Evolutionary conservation across 176 grass and related monocot species (phyloP), one percentile per base, ranked within the genome.

Genomic region (Phragmites australis): DNA sequence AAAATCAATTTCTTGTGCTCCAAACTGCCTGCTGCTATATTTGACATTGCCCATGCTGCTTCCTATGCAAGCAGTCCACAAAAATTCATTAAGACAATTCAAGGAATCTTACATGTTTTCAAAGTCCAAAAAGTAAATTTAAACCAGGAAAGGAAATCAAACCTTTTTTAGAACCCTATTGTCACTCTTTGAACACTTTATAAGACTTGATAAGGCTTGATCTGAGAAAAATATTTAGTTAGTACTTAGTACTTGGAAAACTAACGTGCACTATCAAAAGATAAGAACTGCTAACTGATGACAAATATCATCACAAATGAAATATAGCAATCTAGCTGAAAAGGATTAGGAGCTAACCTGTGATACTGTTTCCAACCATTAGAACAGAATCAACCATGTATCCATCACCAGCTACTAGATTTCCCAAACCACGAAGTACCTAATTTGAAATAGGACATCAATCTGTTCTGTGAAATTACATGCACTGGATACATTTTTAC

Each of bases 151-250:
- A 15, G 21, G 48, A 81, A 58, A 70, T 4, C 48, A 13, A 77
- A 99, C 90, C 92, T 99, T 99, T 89, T 92, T 99, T 40, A 99
- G 88, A 47, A 99, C 92, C 80, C 86, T 90, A 69, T 84, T 91
- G 47, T 99, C 90, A 67, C 90, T 93, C 72, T 99, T 99, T 75
- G 95, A 81, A 83, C 96, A 99, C 79, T 95, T 99, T 66, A 91
- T 88, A 56, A 99, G 88, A 84, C 96, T 88, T 77, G 86, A 85
- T 43, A 99, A 71, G 56, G 91, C 83, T 87, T 93, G 86, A 85
- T 84, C 96, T 99, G 71, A 44, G 77, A 77, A 78, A 39, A 81
- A 72, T 58, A 82, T 81, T 57, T 58, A 85, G 37, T 37, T 37
- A 37, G 34, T 37, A 37, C n/a, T 91, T 71, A 88, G 55, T 83